These are phyloP conservation scores for Xeromyces bisporus DNA, from an alignment of 495 filamentous ascomycete genomes.

Conservation along the genomic window DNA sequence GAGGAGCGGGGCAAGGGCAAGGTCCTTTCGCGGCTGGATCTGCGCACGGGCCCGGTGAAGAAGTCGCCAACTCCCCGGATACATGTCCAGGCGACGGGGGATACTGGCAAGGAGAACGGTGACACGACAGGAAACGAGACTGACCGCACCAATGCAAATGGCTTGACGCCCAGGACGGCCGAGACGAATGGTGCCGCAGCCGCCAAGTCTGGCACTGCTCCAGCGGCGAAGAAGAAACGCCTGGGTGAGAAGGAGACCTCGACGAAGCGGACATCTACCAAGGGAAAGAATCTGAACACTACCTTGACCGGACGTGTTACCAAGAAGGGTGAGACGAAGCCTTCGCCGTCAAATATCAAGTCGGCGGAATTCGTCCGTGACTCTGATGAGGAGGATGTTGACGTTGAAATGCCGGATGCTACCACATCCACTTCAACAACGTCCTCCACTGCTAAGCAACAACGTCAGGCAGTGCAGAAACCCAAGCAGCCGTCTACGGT, in stretches of 20 bases:
- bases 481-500: constrained; percentile 7
- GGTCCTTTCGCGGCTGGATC: constrained; percentile 55
- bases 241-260: constrained; percentile 41
- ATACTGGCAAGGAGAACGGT: constrained; percentile 23
- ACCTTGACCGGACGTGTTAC: constrained; percentile 33
- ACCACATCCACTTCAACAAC: constrained; percentile 13
- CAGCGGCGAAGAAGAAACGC: constrained; percentile 41
- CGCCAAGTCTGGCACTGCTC: constrained; percentile 12
- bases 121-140: constrained; percentile 34
- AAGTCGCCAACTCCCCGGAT: constrained; percentile 38
- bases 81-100: constrained; percentile 38
- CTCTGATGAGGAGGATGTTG: constrained; percentile 54
- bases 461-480: constrained; percentile 14
- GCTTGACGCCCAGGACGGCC: constrained; percentile 24
- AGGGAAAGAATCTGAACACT: constrained; percentile 30
- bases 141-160: constrained; percentile 29
- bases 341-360: constrained; percentile 30
- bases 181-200: constrained; percentile 28
- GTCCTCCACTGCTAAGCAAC: constrained; percentile 11
- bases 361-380: constrained; percentile 63
- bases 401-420: constrained; percentile 33
- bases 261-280: constrained; percentile 42
- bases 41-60: constrained; percentile 38
- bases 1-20: constrained; percentile 68
- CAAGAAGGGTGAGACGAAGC: constrained; percentile 35